phyloP scores from a whole-genome alignment of 306 rosid species.

The Quercus rubra region DNA sequence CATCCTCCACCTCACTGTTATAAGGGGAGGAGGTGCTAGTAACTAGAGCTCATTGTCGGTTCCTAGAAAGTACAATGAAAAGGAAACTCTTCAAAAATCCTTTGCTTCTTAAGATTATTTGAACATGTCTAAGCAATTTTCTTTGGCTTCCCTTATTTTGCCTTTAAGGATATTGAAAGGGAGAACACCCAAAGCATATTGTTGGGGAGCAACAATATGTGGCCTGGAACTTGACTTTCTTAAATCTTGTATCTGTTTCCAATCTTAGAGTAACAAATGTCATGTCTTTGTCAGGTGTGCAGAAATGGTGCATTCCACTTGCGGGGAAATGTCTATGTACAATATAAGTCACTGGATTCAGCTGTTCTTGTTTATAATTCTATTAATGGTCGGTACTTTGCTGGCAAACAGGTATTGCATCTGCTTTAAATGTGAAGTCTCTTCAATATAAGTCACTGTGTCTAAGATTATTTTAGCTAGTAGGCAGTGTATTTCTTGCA shows the following conservation, averaged over 20 bases:
- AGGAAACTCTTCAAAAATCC: neutral
- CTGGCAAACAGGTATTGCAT: slow-evolving; percentile 77
- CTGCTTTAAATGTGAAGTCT: neutral
- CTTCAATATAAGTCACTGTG: neutral
- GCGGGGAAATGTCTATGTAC: slow-evolving; percentile 87
- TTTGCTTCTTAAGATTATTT: neutral
- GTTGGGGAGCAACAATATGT: neutral
- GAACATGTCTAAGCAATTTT: neutral
- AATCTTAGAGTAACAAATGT: slow-evolving; percentile 21
- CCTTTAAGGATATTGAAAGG: neutral
- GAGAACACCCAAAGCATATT: neutral
- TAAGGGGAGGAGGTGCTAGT: too few relatives aligned
- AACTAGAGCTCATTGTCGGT: neutral
- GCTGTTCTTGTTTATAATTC: slow-evolving; percentile 65
- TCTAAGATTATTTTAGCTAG: too few relatives aligned
- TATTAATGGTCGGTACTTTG: slow-evolving; percentile 76
- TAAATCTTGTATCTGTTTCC: neutral
- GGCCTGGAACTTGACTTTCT: neutral
- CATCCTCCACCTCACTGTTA: too few relatives aligned
- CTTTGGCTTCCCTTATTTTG: neutral
- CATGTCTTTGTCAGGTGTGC: slow-evolving; percentile 64
- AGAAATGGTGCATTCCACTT: slow-evolving; percentile 91
- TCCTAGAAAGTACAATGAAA: neutral
- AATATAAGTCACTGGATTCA: slow-evolving; percentile 71
- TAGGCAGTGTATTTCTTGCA: neutral